Base-by-base conservation (phyloP, 331 rosid species). In the Cucumis variabilis region DNA sequence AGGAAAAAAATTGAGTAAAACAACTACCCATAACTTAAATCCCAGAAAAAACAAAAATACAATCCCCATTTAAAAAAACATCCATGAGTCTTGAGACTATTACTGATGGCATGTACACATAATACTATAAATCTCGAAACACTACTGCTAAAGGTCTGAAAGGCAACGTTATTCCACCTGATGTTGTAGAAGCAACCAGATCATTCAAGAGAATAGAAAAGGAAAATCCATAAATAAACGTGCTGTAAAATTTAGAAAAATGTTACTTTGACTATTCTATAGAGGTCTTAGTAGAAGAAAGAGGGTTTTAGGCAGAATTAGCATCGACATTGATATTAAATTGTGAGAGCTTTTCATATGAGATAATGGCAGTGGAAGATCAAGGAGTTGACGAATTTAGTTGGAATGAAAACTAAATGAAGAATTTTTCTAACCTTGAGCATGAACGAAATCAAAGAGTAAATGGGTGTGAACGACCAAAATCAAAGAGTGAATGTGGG, bases 111-210 rank as follows among this genome's bases (percentile, higher is more conserved):
- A 88, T 90, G 60, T 95, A 96, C 13, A 96, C 98, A 53, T 89
- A 92, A 89, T 96, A 96, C 88, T 93, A 96, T 90, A 96, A 93
- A 88, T 96, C 96, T 88, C 93, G 92, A 82, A n/a, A n/a, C n/a
- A n/a, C n/a, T n/a, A n/a, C n/a, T n/a, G n/a, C n/a, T n/a, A n/a
- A n/a, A n/a, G n/a, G 93, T 90, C 90, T 90, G 91, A 94, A 96
- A 83, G 97, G 98, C 66, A 96, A 81, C 51, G 87, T 95, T 92
- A 95, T 89, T 87, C 89, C 92, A 77, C 96, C 98, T 96, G 94
- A 79, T 90, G 3, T 86, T 81, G 58, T 5, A 69, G 41, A 37
- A 88, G 44, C 87, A 91, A 89, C 44, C 2, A 2, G 9, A 60
- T 4, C 3, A 17, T 37, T 37, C 58, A 60, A 12, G 33, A 37